These are phyloP conservation scores for Prunus mira DNA, from an alignment of 306 rosid genomes.

Conservation along the genomic window DNA sequence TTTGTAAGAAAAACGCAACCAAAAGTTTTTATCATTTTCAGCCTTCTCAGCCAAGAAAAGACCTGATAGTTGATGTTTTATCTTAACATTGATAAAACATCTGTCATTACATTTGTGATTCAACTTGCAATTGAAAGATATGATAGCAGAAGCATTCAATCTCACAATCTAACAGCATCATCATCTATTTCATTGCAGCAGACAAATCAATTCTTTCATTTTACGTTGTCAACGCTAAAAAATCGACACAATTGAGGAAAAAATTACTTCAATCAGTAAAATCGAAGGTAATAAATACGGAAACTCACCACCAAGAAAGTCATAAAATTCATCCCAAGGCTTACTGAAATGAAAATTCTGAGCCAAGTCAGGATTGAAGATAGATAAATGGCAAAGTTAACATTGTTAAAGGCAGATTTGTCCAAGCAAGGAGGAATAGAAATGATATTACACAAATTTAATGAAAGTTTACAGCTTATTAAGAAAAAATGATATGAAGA, in stretches of 20 bases:
- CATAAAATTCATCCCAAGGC: background rate
- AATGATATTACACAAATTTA: constrained; percentile 3
- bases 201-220: background rate
- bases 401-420: background rate
- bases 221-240: background rate
- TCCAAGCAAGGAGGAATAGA: background rate
- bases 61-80: too few species aligned
- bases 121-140: background rate
- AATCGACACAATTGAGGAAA: background rate
- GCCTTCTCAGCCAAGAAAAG: background rate
- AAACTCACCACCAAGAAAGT: background rate
- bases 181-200: background rate
- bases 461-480: constrained; percentile 4
- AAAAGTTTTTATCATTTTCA: background rate
- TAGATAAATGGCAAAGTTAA: background rate
- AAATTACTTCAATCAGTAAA: background rate
- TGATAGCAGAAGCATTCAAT: background rate
- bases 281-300: background rate
- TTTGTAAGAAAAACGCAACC: too few species aligned
- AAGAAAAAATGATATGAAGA: background rate
- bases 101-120: background rate
- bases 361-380: background rate
- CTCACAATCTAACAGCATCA: background rate
- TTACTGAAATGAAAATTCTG: background rate
- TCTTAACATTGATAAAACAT: background rate